A percentile compares a stretch with the other conserved stretches of the same genome.
phyloP scores from a whole-genome alignment of 805 yeast species.

The Kodamaea restingae region DNA sequence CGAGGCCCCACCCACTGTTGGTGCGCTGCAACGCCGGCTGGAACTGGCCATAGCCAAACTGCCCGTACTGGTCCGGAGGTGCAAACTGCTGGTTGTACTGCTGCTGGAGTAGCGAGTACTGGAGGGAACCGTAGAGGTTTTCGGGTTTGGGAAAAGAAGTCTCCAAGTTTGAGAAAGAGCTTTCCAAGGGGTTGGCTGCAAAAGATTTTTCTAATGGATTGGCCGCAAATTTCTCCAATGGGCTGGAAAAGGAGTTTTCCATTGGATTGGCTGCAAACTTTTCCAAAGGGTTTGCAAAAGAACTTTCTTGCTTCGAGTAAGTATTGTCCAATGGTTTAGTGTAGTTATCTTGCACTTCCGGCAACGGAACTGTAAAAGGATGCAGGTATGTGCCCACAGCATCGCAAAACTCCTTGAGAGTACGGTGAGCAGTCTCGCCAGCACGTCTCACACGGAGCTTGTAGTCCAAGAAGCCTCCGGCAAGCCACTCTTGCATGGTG shows the following conservation, averaged over 20 bases:
- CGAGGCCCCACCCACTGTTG: constrained; percentile 40
- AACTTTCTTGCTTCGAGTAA: not conserved
- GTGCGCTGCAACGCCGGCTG: constrained; percentile 31
- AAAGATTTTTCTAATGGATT: constrained; percentile 12
- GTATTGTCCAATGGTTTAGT: too few species aligned
- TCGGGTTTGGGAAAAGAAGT: constrained; percentile 12
- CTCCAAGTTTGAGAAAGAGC: not conserved
- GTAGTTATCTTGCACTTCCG: constrained; percentile 18
- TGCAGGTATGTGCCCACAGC: constrained; percentile 44
- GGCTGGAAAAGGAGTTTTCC: not conserved
- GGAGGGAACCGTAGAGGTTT: constrained; percentile 16
- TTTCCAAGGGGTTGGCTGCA: not conserved
- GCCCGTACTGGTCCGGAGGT: constrained; percentile 2
- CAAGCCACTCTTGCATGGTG: constrained; percentile 76
- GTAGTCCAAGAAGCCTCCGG: constrained; percentile 52
- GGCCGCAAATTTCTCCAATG: constrained; percentile 12
- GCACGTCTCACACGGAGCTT: constrained; percentile 56
- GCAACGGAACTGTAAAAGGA: constrained; percentile 63
- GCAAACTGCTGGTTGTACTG: constrained; percentile 8
- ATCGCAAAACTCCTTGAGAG: constrained; percentile 52
- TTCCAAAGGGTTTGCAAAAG: too few species aligned
- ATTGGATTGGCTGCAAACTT: not conserved
- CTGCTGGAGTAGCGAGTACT: constrained; percentile 8
- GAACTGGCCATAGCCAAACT: constrained; percentile 10
- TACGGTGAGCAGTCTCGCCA: constrained; percentile 46